Percentiles rank a stretch among this genome's conserved stretches.
Evolutionary conservation across 768 basidiomycete genomes (phyloP).

Genomic region (Russula emetica): DNA sequence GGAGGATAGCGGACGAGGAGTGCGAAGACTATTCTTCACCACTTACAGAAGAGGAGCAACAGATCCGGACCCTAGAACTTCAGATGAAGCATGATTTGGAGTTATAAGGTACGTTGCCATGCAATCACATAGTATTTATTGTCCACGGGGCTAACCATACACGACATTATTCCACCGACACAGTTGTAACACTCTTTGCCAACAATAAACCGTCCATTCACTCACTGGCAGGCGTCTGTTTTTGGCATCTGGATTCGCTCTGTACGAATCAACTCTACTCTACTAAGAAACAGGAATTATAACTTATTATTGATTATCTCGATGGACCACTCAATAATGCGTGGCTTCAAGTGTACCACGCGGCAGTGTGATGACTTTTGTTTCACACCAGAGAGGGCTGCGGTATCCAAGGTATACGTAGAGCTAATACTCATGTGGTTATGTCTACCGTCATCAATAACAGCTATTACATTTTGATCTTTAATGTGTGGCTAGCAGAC

Average conservation of each 20-base stretch:
- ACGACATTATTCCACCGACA: neutral
- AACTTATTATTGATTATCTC: too few species aligned
- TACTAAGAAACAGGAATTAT: too few species aligned
- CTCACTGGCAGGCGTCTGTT: neutral
- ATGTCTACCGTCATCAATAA: too few species aligned
- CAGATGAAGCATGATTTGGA: slow-evolving; percentile 25
- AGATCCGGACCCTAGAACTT: slow-evolving; percentile 18
- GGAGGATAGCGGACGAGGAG: neutral
- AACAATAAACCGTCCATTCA: neutral
- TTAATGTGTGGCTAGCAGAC: too few species aligned
- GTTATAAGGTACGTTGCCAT: slow-evolving; percentile 9
- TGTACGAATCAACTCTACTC: neutral
- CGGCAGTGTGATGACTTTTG: too few species aligned
- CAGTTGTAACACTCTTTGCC: neutral
- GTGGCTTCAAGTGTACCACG: too few species aligned
- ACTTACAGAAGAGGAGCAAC: slow-evolving; percentile 14
- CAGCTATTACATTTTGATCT: too few species aligned
- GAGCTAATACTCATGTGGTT: too few species aligned
- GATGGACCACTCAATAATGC: too few species aligned
- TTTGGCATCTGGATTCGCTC: neutral
- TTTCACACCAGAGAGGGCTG: too few species aligned
- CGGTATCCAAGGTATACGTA: too few species aligned
- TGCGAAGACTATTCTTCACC: neutral
- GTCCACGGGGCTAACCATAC: neutral
- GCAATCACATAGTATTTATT: too few species aligned